phyloP scores from a whole-genome alignment of 495 filamentous ascomycete species.

The Talaromyces proteolyticus region DNA sequence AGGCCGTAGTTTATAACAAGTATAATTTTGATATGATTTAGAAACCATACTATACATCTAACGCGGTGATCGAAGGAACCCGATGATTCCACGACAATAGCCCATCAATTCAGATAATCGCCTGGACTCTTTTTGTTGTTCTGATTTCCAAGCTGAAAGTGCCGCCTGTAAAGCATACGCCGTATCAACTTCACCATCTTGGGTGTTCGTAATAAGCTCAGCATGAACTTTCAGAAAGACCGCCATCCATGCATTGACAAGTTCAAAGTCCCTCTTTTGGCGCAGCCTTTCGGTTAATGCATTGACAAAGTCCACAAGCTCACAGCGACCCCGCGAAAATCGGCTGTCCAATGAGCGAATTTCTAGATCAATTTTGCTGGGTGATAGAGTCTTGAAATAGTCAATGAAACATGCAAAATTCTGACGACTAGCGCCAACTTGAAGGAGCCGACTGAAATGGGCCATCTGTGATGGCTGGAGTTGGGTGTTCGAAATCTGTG shows the following conservation, averaged over 20 bases:
- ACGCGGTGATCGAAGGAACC: slow-evolving; percentile 67
- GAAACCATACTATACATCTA: slow-evolving; percentile 20
- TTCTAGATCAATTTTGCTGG: slow-evolving; percentile 79
- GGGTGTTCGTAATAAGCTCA: slow-evolving; percentile 45
- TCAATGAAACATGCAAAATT: slow-evolving; percentile 54
- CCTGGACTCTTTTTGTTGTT: slow-evolving; percentile 60
- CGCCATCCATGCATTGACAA: slow-evolving; percentile 93
- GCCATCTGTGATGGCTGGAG: slow-evolving; percentile 12
- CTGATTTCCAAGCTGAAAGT: slow-evolving; percentile 57
- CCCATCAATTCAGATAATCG: slow-evolving; percentile 73
- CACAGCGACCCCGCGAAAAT: slow-evolving; percentile 31
- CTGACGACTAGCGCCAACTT: slow-evolving; percentile 29
- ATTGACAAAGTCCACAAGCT: slow-evolving; percentile 63
- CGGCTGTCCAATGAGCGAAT: slow-evolving; percentile 67
- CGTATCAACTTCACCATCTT: slow-evolving; percentile 35
- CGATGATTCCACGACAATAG: slow-evolving; percentile 83
- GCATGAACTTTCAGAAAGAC: slow-evolving; percentile 79
- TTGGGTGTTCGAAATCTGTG: neutral
- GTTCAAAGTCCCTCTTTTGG: slow-evolving; percentile 74
- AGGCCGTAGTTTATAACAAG: no score
- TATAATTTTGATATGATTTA: no score
- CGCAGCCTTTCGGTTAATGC: slow-evolving; percentile 66
- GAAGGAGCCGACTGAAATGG: slow-evolving; percentile 54
- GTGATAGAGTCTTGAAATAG: slow-evolving; percentile 72
- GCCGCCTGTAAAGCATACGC: slow-evolving; percentile 39